Evolutionary conservation across 352 stramenopile genomes (phyloP).

Genomic region (Globisporangium lucens): DNA sequence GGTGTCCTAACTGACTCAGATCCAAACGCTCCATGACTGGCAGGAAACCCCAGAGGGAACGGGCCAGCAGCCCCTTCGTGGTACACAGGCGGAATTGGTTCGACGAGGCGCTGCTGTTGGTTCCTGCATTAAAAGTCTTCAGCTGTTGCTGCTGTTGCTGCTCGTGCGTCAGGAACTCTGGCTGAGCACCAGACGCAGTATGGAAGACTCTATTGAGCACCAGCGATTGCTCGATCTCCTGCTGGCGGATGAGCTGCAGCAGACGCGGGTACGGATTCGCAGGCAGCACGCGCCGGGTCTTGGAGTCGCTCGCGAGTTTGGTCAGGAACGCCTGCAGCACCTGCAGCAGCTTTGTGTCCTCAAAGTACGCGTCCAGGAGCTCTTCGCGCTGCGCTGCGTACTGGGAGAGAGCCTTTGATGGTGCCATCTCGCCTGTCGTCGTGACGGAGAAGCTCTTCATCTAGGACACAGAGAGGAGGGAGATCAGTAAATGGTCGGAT

Average conservation of each 20-base stretch:
- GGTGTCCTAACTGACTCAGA: neutral
- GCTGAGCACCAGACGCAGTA: neutral
- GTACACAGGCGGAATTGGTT: slow-evolving; percentile 19
- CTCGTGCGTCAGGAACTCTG: slow-evolving; percentile 13
- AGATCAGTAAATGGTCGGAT: neutral
- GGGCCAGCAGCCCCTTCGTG: slow-evolving; percentile 20
- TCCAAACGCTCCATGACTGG: slow-evolving; percentile 15
- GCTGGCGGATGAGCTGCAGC: slow-evolving; percentile 30
- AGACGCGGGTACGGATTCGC: slow-evolving; percentile 36
- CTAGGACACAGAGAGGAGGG: neutral
- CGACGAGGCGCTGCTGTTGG: neutral
- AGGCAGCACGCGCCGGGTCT: slow-evolving; percentile 27
- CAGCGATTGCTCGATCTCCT: slow-evolving; percentile 22
- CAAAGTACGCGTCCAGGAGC: slow-evolving; percentile 45
- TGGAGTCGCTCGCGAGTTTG: slow-evolving; percentile 26
- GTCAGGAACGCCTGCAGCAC: slow-evolving; percentile 33
- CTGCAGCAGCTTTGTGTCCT: slow-evolving; percentile 31
- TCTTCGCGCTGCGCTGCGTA: slow-evolving; percentile 24
- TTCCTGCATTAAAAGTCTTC: neutral
- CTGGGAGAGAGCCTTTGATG: slow-evolving; percentile 14
- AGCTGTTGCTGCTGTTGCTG: slow-evolving; percentile 18
- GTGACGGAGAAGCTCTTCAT: neutral
- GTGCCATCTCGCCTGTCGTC: neutral
- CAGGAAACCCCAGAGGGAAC: slow-evolving; percentile 28
- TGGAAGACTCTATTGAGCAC: slow-evolving; percentile 8